phyloP scores from a whole-genome alignment of 2,329 filamentous ascomycete genomes.

The Fusarium foetens region DNA sequence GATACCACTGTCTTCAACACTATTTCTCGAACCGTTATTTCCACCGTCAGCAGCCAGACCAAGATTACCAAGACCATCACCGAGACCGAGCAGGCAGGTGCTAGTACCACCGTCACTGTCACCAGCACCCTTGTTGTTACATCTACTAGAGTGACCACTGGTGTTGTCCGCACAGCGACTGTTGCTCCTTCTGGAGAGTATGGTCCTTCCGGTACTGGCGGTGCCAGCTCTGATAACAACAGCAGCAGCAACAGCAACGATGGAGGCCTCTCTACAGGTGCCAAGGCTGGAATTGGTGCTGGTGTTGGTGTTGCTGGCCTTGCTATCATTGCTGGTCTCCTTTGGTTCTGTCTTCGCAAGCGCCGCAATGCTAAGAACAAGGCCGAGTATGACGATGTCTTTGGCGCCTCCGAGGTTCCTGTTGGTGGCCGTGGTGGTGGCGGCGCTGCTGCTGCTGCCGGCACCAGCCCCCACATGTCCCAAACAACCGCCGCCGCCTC shows the following conservation, averaged over 20 bases:
- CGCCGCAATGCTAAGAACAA: constrained; percentile 48
- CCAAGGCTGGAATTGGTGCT: constrained; percentile 57
- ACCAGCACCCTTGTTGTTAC: constrained; percentile 53
- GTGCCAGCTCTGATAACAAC: constrained; percentile 14
- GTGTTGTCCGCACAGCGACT: constrained; percentile 45
- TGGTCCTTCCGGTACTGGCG: constrained; percentile 30
- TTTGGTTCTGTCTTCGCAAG: constrained; percentile 47
- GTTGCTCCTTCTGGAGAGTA: constrained; percentile 42
- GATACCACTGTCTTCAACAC: constrained; percentile 44
- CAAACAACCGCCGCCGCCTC: constrained; percentile 41
- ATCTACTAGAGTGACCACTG: constrained; percentile 48
- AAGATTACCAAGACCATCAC: constrained; percentile 47
- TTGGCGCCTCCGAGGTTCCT: constrained; percentile 56
- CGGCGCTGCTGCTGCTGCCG: constrained; percentile 10
- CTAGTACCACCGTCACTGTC: constrained; percentile 52
- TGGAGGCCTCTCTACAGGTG: constrained; percentile 53
- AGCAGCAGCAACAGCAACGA: constrained; percentile 28
- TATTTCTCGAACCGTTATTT: constrained; percentile 47
- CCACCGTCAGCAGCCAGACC: constrained; percentile 46
- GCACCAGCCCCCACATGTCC: constrained; percentile 48
- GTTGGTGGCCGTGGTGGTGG: constrained; percentile 48
- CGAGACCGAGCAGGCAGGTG: constrained; percentile 49
- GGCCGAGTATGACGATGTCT: constrained; percentile 52
- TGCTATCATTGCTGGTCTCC: constrained; percentile 44
- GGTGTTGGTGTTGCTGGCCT: constrained; percentile 53